These are phyloP conservation scores for Lactarius deliciosus DNA, from an alignment of 768 basidiomycete species.

Conservation along the genomic window DNA sequence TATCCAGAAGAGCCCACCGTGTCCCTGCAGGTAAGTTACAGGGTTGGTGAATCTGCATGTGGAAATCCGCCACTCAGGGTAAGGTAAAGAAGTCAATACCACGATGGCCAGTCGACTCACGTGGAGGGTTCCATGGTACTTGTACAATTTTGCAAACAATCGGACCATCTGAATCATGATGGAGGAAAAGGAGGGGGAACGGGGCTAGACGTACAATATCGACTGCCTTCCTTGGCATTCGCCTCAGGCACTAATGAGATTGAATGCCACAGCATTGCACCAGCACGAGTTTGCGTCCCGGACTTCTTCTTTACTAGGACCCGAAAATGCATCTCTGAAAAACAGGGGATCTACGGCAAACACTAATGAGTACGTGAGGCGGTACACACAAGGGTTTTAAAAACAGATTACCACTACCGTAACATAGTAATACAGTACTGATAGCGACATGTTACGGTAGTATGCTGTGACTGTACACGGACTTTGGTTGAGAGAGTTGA, in stretches of 20 bases:
- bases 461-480: background rate
- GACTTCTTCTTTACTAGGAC: background rate
- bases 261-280: background rate
- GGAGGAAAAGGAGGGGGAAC: background rate
- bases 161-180: background rate
- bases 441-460: no score
- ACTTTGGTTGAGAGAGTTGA: background rate
- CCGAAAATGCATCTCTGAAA: background rate
- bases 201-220: background rate
- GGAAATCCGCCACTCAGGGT: background rate
- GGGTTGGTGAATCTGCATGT: constrained; percentile 10
- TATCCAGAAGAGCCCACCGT: constrained; percentile 14
- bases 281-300: background rate
- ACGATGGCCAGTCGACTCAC: background rate
- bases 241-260: background rate
- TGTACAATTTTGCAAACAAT: background rate
- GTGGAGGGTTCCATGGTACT: background rate
- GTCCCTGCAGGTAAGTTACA: constrained; percentile 19
- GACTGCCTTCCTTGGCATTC: background rate
- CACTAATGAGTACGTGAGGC: background rate
- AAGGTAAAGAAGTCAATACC: background rate
- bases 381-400: background rate
- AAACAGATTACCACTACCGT: background rate
- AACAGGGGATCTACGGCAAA: background rate
- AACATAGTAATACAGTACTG: no score